These are phyloP conservation scores for Sabuloglossum arenarium DNA, from an alignment of 495 filamentous ascomycete genomes.

Conservation along the genomic window DNA sequence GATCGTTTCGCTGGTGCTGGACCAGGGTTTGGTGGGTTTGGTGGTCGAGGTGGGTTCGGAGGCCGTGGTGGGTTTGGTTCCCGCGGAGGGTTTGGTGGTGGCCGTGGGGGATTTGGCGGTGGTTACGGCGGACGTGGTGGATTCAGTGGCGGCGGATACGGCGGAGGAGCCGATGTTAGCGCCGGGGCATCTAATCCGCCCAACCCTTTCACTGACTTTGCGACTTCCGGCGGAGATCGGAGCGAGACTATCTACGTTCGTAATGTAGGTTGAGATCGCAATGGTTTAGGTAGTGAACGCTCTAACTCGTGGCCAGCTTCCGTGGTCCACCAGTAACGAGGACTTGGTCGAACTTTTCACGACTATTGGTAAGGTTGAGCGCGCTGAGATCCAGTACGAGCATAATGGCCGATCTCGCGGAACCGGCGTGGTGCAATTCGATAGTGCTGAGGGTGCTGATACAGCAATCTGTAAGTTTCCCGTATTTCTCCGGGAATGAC, in stretches of 20 bases:
- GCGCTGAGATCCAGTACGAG: slow-evolving; percentile 96
- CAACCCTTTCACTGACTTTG: slow-evolving; percentile 89
- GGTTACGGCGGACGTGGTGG: slow-evolving; percentile 34
- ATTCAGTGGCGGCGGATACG: slow-evolving; percentile 30
- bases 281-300: slow-evolving; percentile 7
- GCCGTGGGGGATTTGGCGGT: slow-evolving; percentile 34
- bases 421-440: slow-evolving; percentile 88
- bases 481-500: neutral
- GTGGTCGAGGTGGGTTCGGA: slow-evolving; percentile 25
- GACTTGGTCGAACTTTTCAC: slow-evolving; percentile 91
- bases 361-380: slow-evolving; percentile 93
- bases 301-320: slow-evolving; percentile 38
- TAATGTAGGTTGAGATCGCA: slow-evolving; percentile 47
- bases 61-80: slow-evolving; percentile 32
- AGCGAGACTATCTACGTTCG: slow-evolving; percentile 80
- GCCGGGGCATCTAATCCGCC: slow-evolving; percentile 32
- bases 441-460: slow-evolving; percentile 62
- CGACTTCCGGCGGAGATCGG: slow-evolving; percentile 69
- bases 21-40: slow-evolving; percentile 23
- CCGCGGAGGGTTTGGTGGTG: slow-evolving; percentile 24
- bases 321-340: slow-evolving; percentile 97
- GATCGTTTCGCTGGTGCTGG: slow-evolving; percentile 71
- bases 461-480: slow-evolving; percentile 57
- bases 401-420: slow-evolving; percentile 87
- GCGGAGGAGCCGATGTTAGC: slow-evolving; percentile 22